These are phyloP conservation scores for Chrysopogon serrulatus DNA, from an alignment of 176 grass and related monocot genomes.

Conservation along the genomic window DNA sequence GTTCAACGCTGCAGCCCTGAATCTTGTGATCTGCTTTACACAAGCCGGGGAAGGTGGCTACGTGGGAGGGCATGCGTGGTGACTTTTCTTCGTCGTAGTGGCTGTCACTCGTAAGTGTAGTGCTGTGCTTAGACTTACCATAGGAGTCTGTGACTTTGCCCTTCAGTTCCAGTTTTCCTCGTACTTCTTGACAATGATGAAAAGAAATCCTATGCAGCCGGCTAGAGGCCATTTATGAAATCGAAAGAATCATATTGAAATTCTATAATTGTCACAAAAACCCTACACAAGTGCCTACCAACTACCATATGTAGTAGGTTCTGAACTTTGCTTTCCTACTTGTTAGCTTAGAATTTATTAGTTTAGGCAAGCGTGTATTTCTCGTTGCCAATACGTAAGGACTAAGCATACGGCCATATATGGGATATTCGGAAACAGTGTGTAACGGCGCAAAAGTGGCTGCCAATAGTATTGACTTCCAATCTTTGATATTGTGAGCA, in stretches of 20 bases:
- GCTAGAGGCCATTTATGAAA: neutral
- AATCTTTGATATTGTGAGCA: neutral
- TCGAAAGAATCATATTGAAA: neutral
- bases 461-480: slow-evolving; percentile 18
- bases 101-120: neutral
- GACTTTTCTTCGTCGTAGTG: neutral
- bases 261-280: neutral
- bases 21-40: slow-evolving; percentile 18
- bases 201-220: neutral
- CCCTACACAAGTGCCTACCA: neutral
- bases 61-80: neutral
- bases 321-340: neutral
- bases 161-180: neutral
- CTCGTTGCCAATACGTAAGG: neutral
- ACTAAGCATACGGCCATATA: neutral
- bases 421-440: slow-evolving; percentile 1
- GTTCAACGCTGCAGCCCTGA: neutral
- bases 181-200: neutral
- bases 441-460: slow-evolving; percentile 11
- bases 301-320: neutral
- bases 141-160: neutral
- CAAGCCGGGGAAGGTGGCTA: neutral
- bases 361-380: neutral
- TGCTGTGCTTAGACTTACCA: neutral
- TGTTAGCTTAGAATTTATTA: neutral